Percentiles rank a stretch among this genome's conserved stretches.
These are phyloP conservation scores for Solanum sitiens DNA, from an alignment of 257 asterid genomes.

Conservation along the genomic window DNA sequence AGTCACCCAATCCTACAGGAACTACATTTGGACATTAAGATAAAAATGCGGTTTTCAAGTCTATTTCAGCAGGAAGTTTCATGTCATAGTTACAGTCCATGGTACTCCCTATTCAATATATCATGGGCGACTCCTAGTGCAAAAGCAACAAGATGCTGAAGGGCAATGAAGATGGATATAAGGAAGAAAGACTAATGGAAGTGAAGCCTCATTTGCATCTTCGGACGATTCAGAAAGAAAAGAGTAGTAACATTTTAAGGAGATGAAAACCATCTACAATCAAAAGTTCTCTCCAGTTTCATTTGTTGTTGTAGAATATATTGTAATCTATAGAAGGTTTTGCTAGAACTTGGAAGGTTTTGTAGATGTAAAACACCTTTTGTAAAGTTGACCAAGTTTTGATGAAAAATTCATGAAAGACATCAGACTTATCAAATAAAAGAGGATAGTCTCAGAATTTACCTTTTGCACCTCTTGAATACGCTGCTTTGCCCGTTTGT, in stretches of 20 bases:
- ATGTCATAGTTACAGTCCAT: background rate
- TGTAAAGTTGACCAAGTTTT: background rate
- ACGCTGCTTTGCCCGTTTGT: slow-evolving; percentile 98
- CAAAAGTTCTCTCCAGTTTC: background rate
- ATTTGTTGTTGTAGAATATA: background rate
- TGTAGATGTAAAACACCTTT: background rate
- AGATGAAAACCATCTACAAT: background rate
- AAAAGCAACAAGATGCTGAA: background rate
- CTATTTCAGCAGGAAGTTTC: background rate
- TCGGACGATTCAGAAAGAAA: background rate
- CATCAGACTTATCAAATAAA: background rate
- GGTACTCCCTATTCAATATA: background rate
- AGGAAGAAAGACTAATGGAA: background rate
- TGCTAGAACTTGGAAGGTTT: background rate
- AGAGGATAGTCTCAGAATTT: slow-evolving; percentile 1
- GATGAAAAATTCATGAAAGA: background rate
- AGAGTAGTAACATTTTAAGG: background rate
- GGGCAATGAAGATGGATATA: background rate
- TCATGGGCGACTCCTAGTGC: background rate
- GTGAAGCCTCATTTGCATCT: background rate
- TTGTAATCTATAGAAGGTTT: background rate
- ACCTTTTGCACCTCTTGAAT: slow-evolving; percentile 99
- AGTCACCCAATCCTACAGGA: background rate
- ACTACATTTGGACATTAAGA: background rate
- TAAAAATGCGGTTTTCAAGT: background rate